These are phyloP conservation scores for Cupressus sempervirens DNA, from an alignment of 75 land plant genomes.

Conservation along the genomic window DNA sequence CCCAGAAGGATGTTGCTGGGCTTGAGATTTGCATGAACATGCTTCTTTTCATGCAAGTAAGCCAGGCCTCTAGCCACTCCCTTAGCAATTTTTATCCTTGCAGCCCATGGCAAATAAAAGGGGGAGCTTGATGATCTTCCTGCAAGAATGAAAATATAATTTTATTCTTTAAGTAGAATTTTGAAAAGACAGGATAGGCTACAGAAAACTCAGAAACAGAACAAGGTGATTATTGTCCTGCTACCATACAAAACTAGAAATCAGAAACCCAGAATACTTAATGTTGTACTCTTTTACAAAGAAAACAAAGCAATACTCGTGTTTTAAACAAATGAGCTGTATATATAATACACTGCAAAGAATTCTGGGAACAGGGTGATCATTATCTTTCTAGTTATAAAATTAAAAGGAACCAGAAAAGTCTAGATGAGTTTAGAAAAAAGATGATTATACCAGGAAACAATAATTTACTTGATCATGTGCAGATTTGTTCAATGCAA, in stretches of 20 bases:
- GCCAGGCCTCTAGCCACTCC: constrained; percentile 80
- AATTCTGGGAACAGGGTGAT: background rate
- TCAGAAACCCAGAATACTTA: background rate
- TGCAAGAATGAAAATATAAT: constrained; percentile 21
- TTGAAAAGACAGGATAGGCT: background rate
- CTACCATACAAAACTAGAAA: background rate
- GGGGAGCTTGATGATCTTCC: constrained; percentile 61
- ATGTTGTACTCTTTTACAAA: background rate
- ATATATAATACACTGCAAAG: background rate
- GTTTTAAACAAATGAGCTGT: background rate
- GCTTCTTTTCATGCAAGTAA: constrained; percentile 78
- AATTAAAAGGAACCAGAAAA: background rate
- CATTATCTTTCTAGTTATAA: background rate
- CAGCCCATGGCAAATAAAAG: constrained; percentile 59
- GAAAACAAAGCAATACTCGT: background rate
- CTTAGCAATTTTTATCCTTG: constrained; percentile 57
- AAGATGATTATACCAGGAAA: background rate
- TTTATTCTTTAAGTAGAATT: background rate
- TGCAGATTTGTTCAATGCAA: background rate
- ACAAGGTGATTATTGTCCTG: background rate
- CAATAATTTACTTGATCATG: background rate
- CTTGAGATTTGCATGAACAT: constrained; percentile 80
- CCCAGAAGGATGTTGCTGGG: constrained; percentile 79
- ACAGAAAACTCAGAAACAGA: background rate
- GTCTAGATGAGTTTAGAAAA: background rate